Evolutionary conservation across 2,329 filamentous ascomycete genomes (phyloP).

Genomic region (Aspergillus chevalieri): DNA sequence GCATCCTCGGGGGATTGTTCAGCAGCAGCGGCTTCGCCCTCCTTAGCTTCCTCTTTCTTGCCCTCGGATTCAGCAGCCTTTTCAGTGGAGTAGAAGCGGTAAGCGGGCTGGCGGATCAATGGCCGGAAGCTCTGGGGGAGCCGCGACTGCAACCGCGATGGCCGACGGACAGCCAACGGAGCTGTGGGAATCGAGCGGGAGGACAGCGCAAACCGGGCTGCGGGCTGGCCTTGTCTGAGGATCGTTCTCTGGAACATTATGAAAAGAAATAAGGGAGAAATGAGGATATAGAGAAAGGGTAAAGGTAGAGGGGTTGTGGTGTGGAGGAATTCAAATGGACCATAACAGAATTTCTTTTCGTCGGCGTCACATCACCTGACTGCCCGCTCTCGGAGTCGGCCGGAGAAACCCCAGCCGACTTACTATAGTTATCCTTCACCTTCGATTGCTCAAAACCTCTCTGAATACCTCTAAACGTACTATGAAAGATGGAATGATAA

Average conservation of each 20-base stretch:
- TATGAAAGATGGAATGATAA: no score
- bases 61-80: constrained; percentile 15
- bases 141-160: constrained; percentile 29
- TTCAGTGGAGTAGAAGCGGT: constrained; percentile 42
- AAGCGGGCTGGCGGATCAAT: constrained; percentile 27
- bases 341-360: no score
- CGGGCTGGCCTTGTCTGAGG: constrained; percentile 35
- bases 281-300: not conserved
- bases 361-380: no score
- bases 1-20: constrained; percentile 41
- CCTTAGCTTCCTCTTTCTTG: constrained; percentile 25
- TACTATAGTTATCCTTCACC: no score
- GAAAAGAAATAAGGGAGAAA: constrained; percentile 4
- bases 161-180: constrained; percentile 26
- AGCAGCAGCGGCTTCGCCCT: constrained; percentile 34
- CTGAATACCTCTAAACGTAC: no score
- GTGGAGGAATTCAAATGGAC: not conserved
- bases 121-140: constrained; percentile 22
- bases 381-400: no score
- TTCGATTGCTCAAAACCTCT: no score
- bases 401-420: no score
- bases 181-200: constrained; percentile 28
- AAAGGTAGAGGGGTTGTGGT: not conserved
- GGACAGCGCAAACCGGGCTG: constrained; percentile 29
- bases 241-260: constrained; percentile 40